Conservation (phyloP, 768 basidiomycete genomes). For the Auricularia heimuer region DNA sequence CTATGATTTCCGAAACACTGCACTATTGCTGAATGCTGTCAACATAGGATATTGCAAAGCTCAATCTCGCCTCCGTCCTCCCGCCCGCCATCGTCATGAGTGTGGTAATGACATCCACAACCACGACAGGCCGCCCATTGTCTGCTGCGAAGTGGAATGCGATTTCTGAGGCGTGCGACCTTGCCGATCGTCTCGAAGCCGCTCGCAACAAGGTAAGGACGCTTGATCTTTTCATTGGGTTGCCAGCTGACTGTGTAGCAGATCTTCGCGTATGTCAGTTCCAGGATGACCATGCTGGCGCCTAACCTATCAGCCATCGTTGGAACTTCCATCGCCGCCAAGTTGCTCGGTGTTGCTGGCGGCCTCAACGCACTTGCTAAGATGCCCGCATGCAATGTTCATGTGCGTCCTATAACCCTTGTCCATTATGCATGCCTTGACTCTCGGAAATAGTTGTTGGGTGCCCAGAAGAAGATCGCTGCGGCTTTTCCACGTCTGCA, state of each 20-base stretch:
- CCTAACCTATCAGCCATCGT: conserved; percentile 98
- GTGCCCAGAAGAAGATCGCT: conserved; percentile 86
- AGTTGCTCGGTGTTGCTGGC: conserved; percentile 93
- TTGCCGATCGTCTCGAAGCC: conserved; percentile 81
- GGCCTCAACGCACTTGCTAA: conserved; percentile 84
- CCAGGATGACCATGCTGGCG: conserved; percentile 95
- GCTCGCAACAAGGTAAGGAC: conserved; percentile 68
- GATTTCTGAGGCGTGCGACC: conserved; percentile 77
- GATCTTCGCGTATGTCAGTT: conserved; percentile 99
- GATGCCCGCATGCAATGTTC: conserved; percentile 92
- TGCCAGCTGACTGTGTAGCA: conserved; percentile 19
- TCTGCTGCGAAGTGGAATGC: conserved; percentile 64
- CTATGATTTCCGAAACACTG: no score
- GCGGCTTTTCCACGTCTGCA: conserved; percentile 82
- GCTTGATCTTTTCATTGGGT: no score
- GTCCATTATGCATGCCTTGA: not conserved
- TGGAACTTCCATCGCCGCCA: conserved; percentile 97
- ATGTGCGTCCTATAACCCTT: conserved; percentile 43
- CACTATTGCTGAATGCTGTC: not conserved
- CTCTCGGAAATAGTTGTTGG: conserved; percentile 58
- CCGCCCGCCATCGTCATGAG: conserved; percentile 91
- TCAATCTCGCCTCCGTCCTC: conserved; percentile 66
- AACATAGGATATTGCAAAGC: conserved; percentile 77
- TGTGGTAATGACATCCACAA: conserved; percentile 91
- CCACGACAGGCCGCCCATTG: conserved; percentile 70